Conservation (phyloP, 345 rosid species). For the Eucalyptus sp. region DNA sequence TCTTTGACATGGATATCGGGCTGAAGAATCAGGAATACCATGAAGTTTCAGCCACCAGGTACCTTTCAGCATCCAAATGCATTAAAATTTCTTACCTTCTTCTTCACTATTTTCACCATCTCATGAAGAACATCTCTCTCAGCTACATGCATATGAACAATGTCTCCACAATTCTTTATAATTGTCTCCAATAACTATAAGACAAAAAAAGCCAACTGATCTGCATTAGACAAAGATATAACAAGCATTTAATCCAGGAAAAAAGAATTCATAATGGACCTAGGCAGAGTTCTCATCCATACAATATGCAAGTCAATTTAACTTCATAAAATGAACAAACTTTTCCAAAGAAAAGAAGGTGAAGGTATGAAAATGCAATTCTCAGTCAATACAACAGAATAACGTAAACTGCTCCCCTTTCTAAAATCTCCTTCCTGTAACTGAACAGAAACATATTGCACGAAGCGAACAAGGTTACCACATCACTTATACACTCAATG, state of each 20-base stretch:
- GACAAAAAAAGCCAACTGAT: background rate
- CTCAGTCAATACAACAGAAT: background rate
- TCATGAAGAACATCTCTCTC: conserved; percentile 93
- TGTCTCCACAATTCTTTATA: conserved; percentile 95
- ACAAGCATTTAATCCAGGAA: background rate
- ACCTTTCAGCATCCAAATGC: background rate
- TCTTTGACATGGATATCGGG: conserved; percentile 67
- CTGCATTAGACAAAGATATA: background rate
- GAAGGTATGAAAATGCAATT: background rate
- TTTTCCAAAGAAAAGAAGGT: background rate
- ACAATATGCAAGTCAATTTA: background rate
- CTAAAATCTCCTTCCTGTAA: background rate
- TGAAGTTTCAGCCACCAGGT: background rate
- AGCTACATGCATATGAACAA: conserved; percentile 99
- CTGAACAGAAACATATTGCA: background rate
- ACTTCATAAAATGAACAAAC: background rate
- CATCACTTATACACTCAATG: background rate
- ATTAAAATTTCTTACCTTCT: conserved; percentile 52
- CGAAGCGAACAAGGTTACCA: background rate
- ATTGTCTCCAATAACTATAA: conserved; percentile 89
- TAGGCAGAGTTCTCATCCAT: background rate
- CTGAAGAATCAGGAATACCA: background rate
- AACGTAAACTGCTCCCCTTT: background rate
- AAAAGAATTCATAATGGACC: background rate
- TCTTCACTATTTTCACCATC: conserved; percentile 88